A percentile compares a stretch with the other conserved stretches of the same genome.
Conservation (phyloP, 192 early-diverging fungal genomes). For the Phycomyces blakesleeanus region DNA sequence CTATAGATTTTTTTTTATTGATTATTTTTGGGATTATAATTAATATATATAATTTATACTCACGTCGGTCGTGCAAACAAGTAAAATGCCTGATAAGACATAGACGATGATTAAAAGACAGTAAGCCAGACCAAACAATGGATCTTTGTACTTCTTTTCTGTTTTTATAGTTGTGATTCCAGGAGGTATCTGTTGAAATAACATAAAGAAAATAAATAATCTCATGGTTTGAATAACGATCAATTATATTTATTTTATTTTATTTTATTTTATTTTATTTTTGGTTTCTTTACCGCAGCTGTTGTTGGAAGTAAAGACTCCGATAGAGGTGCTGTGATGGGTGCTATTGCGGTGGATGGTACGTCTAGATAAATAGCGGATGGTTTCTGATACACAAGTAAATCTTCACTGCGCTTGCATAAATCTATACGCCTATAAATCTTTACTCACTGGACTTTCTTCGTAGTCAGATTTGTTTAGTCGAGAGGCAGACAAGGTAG, state of each 20-base stretch:
- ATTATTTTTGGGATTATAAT: neutral
- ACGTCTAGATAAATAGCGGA: slow-evolving; percentile 52
- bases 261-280: too few relatives aligned
- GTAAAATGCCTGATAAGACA: slow-evolving; percentile 38
- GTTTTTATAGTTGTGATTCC: slow-evolving; percentile 41
- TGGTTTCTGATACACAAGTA: slow-evolving; percentile 35
- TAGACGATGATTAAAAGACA: slow-evolving; percentile 30
- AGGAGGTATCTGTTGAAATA: slow-evolving; percentile 28
- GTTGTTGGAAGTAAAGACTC: slow-evolving; percentile 46
- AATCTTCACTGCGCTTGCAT: too few relatives aligned
- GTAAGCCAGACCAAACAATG: slow-evolving; percentile 44
- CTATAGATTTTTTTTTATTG: too few relatives aligned
- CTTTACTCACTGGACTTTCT: slow-evolving; percentile 21
- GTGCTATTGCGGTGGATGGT: slow-evolving; percentile 33
- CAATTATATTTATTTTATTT: neutral
- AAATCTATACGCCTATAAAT: neutral
- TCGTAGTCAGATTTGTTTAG: slow-evolving; percentile 19
- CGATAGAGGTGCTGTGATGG: slow-evolving; percentile 20
- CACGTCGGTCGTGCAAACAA: slow-evolving; percentile 53
- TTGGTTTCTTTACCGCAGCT: slow-evolving; percentile 40
- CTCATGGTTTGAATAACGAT: neutral
- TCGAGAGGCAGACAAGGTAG: slow-evolving; percentile 9
- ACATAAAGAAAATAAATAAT: neutral
- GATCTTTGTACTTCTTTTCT: slow-evolving; percentile 48
- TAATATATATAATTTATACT: slow-evolving; percentile 6